Conservation (phyloP, 2,329 filamentous ascomycete genomes). For the Metarhizium robertsii region DNA sequence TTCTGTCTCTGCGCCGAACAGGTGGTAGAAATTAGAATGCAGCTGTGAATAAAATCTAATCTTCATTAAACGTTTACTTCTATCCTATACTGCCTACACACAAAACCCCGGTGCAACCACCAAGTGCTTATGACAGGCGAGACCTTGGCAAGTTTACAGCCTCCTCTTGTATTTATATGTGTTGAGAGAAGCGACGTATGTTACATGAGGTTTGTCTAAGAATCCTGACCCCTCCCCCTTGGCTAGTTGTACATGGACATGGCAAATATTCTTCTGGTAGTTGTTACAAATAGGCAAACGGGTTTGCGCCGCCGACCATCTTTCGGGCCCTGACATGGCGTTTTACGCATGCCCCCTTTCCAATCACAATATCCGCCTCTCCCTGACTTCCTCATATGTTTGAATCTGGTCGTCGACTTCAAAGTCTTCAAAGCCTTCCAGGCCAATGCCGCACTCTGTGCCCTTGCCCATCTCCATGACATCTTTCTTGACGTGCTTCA, state of each 20-base stretch:
- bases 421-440: constrained; percentile 72
- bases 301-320: neutral
- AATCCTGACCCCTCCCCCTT: constrained; percentile 1
- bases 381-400: constrained; percentile 68
- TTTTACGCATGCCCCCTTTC: constrained; percentile 4
- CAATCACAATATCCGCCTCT: constrained; percentile 52
- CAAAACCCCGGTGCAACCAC: neutral
- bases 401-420: constrained; percentile 78
- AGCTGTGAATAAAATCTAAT: neutral
- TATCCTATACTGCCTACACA: neutral
- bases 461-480: constrained; percentile 84
- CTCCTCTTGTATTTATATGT: neutral
- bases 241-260: neutral
- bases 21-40: constrained; percentile 25
- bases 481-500: constrained; percentile 91
- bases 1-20: constrained; percentile 36
- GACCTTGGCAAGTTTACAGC: neutral
- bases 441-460: constrained; percentile 84
- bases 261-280: neutral
- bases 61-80: neutral
- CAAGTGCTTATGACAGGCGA: neutral
- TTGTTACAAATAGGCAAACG: neutral
- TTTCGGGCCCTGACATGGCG: neutral
- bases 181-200: neutral
- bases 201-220: constrained; percentile 3